phyloP scores from a whole-genome alignment of 2,329 filamentous ascomycete genomes.

The Cladosporium halotolerans region DNA sequence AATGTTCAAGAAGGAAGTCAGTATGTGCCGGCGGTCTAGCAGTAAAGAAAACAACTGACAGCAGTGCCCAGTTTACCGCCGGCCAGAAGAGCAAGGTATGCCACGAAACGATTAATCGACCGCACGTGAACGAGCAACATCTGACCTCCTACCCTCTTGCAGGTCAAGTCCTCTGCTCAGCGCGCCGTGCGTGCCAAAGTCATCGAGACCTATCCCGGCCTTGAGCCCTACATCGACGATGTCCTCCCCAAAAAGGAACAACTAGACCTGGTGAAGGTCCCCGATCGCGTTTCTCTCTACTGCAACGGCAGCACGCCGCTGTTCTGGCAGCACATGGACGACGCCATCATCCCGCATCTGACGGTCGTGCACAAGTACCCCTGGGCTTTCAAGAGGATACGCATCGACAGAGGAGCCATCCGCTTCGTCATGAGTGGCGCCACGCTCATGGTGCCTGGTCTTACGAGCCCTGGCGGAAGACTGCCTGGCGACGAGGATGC shows the following conservation, averaged over 20 bases:
- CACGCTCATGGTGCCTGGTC: constrained; percentile 89
- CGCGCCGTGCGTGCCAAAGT: constrained; percentile 77
- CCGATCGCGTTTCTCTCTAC: constrained; percentile 85
- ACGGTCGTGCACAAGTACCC: constrained; percentile 87
- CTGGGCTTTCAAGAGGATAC: constrained; percentile 70
- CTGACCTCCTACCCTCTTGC: background rate
- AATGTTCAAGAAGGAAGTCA: constrained; percentile 93
- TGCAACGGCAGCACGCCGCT: constrained; percentile 70
- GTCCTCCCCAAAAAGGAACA: constrained; percentile 92
- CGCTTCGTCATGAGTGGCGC: constrained; percentile 92
- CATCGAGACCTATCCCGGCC: constrained; percentile 75
- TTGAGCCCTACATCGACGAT: constrained; percentile 84
- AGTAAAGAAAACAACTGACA: constrained; percentile 8
- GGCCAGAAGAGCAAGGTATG: constrained; percentile 75
- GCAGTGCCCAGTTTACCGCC: constrained; percentile 49
- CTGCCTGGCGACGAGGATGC: constrained; percentile 54
- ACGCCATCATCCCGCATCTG: constrained; percentile 79
- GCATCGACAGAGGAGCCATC: constrained; percentile 92
- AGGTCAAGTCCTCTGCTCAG: constrained; percentile 86
- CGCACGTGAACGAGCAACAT: background rate
- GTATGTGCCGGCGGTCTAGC: constrained; percentile 25
- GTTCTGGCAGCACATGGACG: constrained; percentile 82
- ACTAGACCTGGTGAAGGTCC: constrained; percentile 85
- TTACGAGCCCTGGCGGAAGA: constrained; percentile 76
- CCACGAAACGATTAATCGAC: background rate